These are phyloP conservation scores for Angomonas ambiguus DNA, from an alignment of 208 protist genomes.

Conservation along the genomic window DNA sequence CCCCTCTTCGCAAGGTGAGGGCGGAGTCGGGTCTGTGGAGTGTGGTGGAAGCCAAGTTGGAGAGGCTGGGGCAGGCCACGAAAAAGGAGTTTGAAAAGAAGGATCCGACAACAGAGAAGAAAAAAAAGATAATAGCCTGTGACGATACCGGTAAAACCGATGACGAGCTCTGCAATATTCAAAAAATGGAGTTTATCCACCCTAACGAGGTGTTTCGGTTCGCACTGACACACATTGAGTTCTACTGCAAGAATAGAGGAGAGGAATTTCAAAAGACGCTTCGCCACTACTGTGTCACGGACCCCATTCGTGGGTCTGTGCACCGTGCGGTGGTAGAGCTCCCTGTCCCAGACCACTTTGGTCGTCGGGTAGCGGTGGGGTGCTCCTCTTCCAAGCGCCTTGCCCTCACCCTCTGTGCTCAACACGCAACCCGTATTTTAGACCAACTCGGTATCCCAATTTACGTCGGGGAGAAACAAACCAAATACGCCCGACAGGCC, in stretches of 20 bases:
- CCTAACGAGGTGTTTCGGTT: constrained; percentile 34
- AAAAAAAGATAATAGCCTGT: neutral
- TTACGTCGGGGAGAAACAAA: constrained; percentile 39
- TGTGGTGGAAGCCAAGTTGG: constrained; percentile 16
- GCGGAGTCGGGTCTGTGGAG: constrained; percentile 48
- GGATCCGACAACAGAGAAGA: neutral
- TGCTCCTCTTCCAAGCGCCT: constrained; percentile 51
- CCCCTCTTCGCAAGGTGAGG: constrained; percentile 71
- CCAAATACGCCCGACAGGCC: constrained; percentile 28
- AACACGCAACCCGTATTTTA: constrained; percentile 52
- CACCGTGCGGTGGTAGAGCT: constrained; percentile 76
- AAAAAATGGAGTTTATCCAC: constrained; percentile 44
- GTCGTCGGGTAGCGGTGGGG: constrained; percentile 58
- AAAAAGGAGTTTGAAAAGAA: neutral
- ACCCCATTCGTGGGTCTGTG: constrained; percentile 36
- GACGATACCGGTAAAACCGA: constrained; percentile 27
- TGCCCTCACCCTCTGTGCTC: constrained; percentile 49
- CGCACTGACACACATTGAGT: constrained; percentile 22
- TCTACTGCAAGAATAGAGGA: constrained; percentile 37
- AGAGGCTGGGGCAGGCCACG: neutral
- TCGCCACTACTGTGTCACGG: constrained; percentile 58
- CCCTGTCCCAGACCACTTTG: constrained; percentile 47
- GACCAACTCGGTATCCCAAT: constrained; percentile 55
- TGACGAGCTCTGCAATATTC: constrained; percentile 71
- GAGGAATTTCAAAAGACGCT: constrained; percentile 52